Percentiles rank a stretch among this genome's conserved stretches.
These are phyloP conservation scores for Tinospora cordifolia DNA, from an alignment of 164 flowering plant genomes.

Conservation along the genomic window DNA sequence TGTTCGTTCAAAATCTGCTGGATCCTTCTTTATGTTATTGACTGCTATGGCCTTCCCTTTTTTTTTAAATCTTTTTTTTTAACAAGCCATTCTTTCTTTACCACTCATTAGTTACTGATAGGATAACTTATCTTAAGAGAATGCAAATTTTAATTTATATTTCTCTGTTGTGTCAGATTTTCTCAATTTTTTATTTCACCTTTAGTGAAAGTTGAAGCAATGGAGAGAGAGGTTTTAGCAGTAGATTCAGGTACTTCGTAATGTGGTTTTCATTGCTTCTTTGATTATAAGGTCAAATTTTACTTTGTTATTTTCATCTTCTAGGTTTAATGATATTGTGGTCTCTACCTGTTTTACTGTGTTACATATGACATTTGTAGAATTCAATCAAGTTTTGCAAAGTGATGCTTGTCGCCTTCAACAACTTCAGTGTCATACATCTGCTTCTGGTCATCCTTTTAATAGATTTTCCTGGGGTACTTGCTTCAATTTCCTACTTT, in stretches of 20 bases:
- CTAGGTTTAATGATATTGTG: neutral
- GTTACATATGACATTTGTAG: slow-evolving; percentile 27
- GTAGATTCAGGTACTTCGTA: slow-evolving; percentile 80
- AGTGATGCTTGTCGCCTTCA: slow-evolving; percentile 95
- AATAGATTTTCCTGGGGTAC: slow-evolving; percentile 93
- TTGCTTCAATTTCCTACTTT: slow-evolving; percentile 1
- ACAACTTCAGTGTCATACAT: slow-evolving; percentile 92
- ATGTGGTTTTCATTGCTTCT: neutral
- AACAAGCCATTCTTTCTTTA: neutral
- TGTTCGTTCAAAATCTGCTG: neutral
- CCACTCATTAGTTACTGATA: neutral
- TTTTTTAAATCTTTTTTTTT: neutral
- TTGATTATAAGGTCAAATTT: neutral
- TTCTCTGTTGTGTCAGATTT: slow-evolving; percentile 46
- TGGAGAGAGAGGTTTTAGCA: slow-evolving; percentile 94
- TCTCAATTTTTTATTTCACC: slow-evolving; percentile 95
- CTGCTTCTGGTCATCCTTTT: slow-evolving; percentile 62
- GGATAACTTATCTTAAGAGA: neutral
- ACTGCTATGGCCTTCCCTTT: neutral
- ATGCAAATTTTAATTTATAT: slow-evolving; percentile 4
- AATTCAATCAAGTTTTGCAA: slow-evolving; percentile 90
- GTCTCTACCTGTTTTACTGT: slow-evolving; percentile 4
- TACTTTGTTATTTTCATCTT: neutral
- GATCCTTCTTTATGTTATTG: neutral
- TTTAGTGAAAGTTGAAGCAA: slow-evolving; percentile 81